A percentile compares a stretch with the other conserved stretches of the same genome.
phyloP scores from a whole-genome alignment of 768 basidiomycete genomes.

The Amanita phalloides region DNA sequence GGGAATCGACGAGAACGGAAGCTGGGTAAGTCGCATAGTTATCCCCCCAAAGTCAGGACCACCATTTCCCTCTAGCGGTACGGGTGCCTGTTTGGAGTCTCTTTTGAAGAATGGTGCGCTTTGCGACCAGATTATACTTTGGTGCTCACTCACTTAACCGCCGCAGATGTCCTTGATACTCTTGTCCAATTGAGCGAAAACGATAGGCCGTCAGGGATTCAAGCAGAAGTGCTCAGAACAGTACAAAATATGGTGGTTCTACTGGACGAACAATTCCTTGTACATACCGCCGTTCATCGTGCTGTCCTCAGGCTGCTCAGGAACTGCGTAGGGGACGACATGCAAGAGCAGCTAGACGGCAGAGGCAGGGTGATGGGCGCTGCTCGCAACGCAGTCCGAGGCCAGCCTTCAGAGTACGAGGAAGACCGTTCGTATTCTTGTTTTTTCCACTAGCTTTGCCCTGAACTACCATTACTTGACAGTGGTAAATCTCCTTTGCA shows the following conservation, averaged over 20 bases:
- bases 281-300: conserved; percentile 84
- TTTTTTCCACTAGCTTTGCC: not conserved
- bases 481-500: conserved; percentile 91
- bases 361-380: conserved; percentile 72
- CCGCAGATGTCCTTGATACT: conserved; percentile 66
- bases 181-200: conserved; percentile 80
- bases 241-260: conserved; percentile 89
- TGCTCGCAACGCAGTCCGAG: conserved; percentile 55
- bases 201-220: conserved; percentile 84
- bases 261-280: conserved; percentile 87
- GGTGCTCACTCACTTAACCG: not conserved
- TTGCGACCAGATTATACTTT: not conserved
- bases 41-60: not conserved
- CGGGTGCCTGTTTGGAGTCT: conserved; percentile 86
- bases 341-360: conserved; percentile 82
- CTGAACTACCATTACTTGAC: conserved; percentile 8
- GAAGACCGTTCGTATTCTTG: conserved; percentile 56
- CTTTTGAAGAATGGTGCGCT: conserved; percentile 74
- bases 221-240: conserved; percentile 77
- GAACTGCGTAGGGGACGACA: conserved; percentile 85
- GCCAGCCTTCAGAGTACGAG: conserved; percentile 81
- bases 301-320: conserved; percentile 79
- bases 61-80: conserved; percentile 41
- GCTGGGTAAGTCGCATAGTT: conserved; percentile 56
- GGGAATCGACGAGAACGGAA: conserved; percentile 77